These are phyloP conservation scores for Ophiostoma piceae DNA, from an alignment of 2,329 filamentous ascomycete species.

Conservation along the genomic window DNA sequence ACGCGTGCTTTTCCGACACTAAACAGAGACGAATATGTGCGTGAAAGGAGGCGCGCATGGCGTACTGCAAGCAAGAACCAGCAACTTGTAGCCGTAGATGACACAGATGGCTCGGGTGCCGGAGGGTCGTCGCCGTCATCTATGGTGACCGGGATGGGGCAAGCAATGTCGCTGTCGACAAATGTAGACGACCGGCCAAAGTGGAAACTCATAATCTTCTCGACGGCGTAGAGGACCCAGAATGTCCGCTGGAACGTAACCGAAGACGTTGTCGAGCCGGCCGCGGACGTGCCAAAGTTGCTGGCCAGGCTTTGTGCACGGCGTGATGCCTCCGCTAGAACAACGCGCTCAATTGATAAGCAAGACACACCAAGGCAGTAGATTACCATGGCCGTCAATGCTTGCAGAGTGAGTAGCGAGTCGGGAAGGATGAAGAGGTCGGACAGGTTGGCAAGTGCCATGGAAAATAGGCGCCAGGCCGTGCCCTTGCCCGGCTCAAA, in stretches of 20 bases:
- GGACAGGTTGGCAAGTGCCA: constrained; percentile 35
- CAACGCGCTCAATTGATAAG: constrained; percentile 33
- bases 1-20: constrained; percentile 31
- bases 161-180: constrained; percentile 34
- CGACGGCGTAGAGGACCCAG: constrained; percentile 31
- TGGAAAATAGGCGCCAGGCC: constrained; percentile 39
- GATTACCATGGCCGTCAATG: constrained; percentile 33
- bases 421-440: constrained; percentile 34
- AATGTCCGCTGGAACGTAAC: constrained; percentile 32
- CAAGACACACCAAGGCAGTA: constrained; percentile 32
- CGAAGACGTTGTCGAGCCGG: constrained; percentile 16
- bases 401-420: constrained; percentile 33
- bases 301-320: constrained; percentile 33
- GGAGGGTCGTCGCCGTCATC: background rate
- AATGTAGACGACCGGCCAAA: constrained; percentile 35
- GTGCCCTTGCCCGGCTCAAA: constrained; percentile 39
- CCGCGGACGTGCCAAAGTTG: constrained; percentile 18
- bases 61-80: constrained; percentile 31
- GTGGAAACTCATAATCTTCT: constrained; percentile 32
- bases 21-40: constrained; percentile 32
- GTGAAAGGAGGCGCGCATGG: constrained; percentile 31
- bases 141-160: constrained; percentile 29
- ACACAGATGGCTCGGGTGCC: background rate
- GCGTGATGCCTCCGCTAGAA: constrained; percentile 33
- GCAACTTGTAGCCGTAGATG: constrained; percentile 17